A percentile compares a stretch with the other conserved stretches of the same genome.
Conservation (phyloP, 441 rosid genomes). For the Cnidoscolus chayamansa region DNA sequence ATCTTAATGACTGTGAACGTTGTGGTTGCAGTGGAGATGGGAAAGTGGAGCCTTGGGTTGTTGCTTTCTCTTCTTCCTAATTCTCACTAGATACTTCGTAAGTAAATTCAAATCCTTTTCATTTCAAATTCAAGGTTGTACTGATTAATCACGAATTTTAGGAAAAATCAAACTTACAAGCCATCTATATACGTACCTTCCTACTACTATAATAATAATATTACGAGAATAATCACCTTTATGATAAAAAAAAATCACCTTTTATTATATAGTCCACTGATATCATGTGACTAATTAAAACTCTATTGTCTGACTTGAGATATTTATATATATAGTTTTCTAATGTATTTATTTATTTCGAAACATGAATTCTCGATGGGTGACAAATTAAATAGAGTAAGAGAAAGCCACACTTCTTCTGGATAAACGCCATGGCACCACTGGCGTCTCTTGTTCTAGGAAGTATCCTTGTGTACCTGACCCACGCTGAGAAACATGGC, state of each 20-base stretch:
- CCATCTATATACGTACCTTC: conserved; percentile 1
- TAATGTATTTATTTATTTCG: not conserved
- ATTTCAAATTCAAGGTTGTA: conserved; percentile 7
- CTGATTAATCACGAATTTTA: not conserved
- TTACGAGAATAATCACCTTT: too few relatives aligned
- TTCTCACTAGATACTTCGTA: conserved; percentile 59
- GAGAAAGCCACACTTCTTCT: conserved; percentile 58
- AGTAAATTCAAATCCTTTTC: conserved; percentile 25
- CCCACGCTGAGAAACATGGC: conserved; percentile 78
- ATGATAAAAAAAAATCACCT: too few relatives aligned
- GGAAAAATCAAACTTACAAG: conserved; percentile 1
- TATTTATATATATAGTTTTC: too few relatives aligned
- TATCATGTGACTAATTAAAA: too few relatives aligned
- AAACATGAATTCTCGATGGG: not conserved
- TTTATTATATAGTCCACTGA: too few relatives aligned
- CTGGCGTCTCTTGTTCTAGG: conserved; percentile 72
- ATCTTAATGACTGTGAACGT: not conserved
- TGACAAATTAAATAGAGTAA: conserved; percentile 46
- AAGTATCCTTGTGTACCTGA: conserved; percentile 61
- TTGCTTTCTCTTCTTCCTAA: conserved; percentile 72
- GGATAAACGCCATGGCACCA: conserved; percentile 94
- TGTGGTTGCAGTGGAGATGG: conserved; percentile 79
- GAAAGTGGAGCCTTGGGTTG: conserved; percentile 74
- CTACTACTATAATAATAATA: too few relatives aligned
- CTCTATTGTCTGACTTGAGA: too few relatives aligned